Evolutionary conservation across 2,329 filamentous ascomycete species (phyloP), one percentile per base, ranked within the genome.

Genomic region (Pseudopyricularia javanii): DNA sequence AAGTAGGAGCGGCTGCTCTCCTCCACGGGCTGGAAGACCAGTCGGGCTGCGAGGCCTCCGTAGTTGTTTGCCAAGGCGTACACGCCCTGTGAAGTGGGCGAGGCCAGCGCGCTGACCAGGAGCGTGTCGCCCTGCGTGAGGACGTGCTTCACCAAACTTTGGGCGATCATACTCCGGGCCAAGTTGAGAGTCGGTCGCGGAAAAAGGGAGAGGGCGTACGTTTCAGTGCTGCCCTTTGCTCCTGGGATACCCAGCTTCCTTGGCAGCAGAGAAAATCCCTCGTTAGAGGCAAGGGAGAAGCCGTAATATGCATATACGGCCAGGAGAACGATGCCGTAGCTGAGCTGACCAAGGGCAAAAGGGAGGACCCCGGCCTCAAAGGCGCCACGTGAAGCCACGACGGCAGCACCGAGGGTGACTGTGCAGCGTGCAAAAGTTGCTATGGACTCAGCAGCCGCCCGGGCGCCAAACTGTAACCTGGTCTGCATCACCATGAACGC

Each of bases 11-110:
- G 85, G 57, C 86, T 91, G 65, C 86, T 91, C 68, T 98, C 94
- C 67, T 98, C 93, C 55, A 98, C 82, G 7, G 93, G 94, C 62
- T 97, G 93, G 65, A 98, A 91, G 50, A 98, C 72, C 57, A 97
- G 80, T 3, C 93, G 81, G 0, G 93, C 93, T 28, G 95, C 72
- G 0, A 98, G 78, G 2, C 91, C 88, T 22, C 93, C 93, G 65
- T 93, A 98, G 67, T 97, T 98, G 61, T 90, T 90, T 51, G 91
- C 93, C 5, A 98, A 76, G 0, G 91, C 89, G 63, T 97, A 98
- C 34, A 89, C 83, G 14, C 93, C 93, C 70, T 97, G 93, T 4
- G 91, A 86, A 43, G 81, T 74, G 1, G 93, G 78, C 0, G 83
- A 82, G 7, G 91, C 85, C 54, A 97, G 75, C 12, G 83, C 70